Conservation (phyloP, 805 yeast species). For the Kodamaea fukazawae region DNA sequence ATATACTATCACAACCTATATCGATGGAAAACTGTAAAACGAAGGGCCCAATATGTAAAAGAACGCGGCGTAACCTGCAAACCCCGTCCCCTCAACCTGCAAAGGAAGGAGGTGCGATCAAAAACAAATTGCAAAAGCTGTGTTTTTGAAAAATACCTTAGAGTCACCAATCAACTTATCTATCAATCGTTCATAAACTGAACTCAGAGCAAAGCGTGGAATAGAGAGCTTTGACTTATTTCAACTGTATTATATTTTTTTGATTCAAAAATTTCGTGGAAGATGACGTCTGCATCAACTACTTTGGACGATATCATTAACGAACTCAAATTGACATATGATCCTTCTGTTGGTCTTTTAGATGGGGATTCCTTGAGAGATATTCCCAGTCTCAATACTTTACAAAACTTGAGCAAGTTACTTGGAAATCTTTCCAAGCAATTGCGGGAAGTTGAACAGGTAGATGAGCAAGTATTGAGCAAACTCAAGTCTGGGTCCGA, state of each 20-base stretch:
- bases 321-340: constrained; percentile 54
- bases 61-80: too few species aligned
- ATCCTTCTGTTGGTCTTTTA: constrained; percentile 55
- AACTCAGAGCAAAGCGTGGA: too few species aligned
- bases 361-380: constrained; percentile 54
- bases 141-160: too few species aligned
- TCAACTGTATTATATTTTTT: too few species aligned
- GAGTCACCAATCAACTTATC: too few species aligned
- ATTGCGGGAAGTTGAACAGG: constrained; percentile 30
- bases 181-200: too few species aligned
- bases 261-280: background rate
- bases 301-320: constrained; percentile 50
- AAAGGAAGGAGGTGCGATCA: background rate
- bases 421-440: constrained; percentile 40
- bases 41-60: too few species aligned
- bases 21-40: background rate
- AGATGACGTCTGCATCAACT: constrained; percentile 32
- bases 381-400: constrained; percentile 40
- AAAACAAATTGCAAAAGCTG: too few species aligned
- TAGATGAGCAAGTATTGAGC: constrained; percentile 27
- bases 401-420: constrained; percentile 45
- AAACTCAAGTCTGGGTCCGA: background rate
- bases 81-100: too few species aligned
- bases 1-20: background rate
- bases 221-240: background rate